A percentile compares a stretch with the other conserved stretches of the same genome.
Conservation (phyloP, 495 filamentous ascomycete genomes). For the Hypoxylon fragiforme region DNA sequence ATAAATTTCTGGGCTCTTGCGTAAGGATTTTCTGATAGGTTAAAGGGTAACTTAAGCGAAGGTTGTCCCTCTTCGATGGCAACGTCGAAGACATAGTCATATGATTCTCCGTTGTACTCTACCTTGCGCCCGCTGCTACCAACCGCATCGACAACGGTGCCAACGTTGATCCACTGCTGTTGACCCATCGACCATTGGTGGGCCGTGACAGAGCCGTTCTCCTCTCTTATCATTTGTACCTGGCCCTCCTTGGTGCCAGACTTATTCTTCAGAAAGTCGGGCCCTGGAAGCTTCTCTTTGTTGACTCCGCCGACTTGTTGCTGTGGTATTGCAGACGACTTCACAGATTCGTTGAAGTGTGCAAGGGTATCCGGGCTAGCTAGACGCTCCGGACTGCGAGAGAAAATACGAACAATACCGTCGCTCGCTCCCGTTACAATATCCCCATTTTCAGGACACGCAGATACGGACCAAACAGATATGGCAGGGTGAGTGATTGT, state of each 20-base stretch:
- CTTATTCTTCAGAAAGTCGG: constrained; percentile 77
- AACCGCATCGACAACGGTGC: constrained; percentile 88
- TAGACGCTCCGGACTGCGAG: constrained; percentile 66
- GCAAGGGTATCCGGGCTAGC: constrained; percentile 60
- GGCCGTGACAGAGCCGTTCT: constrained; percentile 75
- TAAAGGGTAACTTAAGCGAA: constrained; percentile 90
- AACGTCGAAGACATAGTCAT: constrained; percentile 98
- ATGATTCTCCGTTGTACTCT: constrained; percentile 83
- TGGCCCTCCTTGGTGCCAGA: constrained; percentile 92
- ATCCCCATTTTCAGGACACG: constrained; percentile 78
- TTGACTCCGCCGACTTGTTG: constrained; percentile 77
- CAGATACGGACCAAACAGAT: constrained; percentile 91
- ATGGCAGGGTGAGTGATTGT: constrained; percentile 98
- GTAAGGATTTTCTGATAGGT: constrained; percentile 89
- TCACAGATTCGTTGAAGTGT: constrained; percentile 80
- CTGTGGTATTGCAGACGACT: constrained; percentile 80
- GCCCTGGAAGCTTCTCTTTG: constrained; percentile 85
- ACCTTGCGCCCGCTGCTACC: constrained; percentile 74
- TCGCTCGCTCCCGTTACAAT: constrained; percentile 94
- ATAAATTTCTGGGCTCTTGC: constrained; percentile 92
- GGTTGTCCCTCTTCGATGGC: constrained; percentile 97
- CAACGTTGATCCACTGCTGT: constrained; percentile 77
- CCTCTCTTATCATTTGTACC: constrained; percentile 83
- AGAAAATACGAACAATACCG: constrained; percentile 83
- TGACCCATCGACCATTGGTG: constrained; percentile 74